Evolutionary conservation across 164 flowering plant species (phyloP), one percentile per base, ranked within the genome.

Genomic region (Nelumbo lutea): DNA sequence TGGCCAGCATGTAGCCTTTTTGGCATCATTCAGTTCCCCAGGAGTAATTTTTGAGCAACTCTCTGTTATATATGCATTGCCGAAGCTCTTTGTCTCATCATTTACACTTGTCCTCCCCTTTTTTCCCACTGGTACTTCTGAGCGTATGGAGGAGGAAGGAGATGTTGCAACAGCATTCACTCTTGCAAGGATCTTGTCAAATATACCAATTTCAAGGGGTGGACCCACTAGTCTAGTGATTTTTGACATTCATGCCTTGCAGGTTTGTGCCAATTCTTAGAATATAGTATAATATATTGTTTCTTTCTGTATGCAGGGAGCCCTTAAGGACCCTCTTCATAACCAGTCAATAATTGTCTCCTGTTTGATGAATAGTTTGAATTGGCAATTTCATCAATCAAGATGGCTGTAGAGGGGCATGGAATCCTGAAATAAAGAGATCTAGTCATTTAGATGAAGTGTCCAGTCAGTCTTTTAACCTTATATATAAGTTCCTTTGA

Each of bases 71-170:
- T 96, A 90, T 79, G 96, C 97, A 4, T 69, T 96, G 80, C 96
- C 98, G 5, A 90, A 89, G 80, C 80, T 93, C 74, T 93, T 96
- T 63, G 70, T 88, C 61, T 79, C 93, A 50, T 96, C 97, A 1
- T 93, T 96, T 80, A 93, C 93, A 6, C 90, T 96, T 38, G 97
- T 96, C 52, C 97, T 96, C 53, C 99, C 99, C 3, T 93, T 90
- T 80, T 96, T 96, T 71, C 98, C 98, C 27, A 96, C 99, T 7
- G 99, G 99, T 40, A 87, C 99, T 59, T 90, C 86, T 38, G 98
- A 96, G 83, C 87, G 99, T 2, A 86, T 96, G 88, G 99, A 96
- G 82, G 99, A 92, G 53, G 98, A 96, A 79, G 99, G 98, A 62
- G 99, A 96, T 81, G 85, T 96, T 38, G 99, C 98, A 45, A 96